A percentile compares a stretch with the other conserved stretches of the same genome.
Conservation (phyloP, 1,139 yeast genomes). For the Kodamaea arcana region DNA sequence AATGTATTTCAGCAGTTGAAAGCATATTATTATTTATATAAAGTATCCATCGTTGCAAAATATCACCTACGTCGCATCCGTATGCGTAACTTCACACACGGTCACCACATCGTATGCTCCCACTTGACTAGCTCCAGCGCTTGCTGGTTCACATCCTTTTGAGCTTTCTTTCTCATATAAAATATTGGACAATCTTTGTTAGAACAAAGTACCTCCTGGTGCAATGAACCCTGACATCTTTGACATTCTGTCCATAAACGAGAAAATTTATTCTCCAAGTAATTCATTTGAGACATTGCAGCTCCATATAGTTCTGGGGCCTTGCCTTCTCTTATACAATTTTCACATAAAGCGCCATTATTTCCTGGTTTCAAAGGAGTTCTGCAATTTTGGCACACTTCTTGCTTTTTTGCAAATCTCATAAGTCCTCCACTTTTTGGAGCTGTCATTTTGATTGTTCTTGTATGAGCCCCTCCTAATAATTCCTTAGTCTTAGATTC, state of each 20-base stretch:
- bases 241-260: slow-evolving; percentile 98
- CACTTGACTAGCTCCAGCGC: slow-evolving; percentile 69
- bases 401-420: slow-evolving; percentile 88
- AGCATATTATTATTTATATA: too few relatives aligned
- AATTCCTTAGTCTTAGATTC: slow-evolving; percentile 77
- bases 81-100: too few relatives aligned
- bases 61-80: too few relatives aligned
- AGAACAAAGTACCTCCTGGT: slow-evolving; percentile 92
- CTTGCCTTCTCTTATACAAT: slow-evolving; percentile 64
- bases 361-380: slow-evolving; percentile 66
- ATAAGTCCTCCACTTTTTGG: slow-evolving; percentile 76
- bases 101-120: slow-evolving; percentile 63
- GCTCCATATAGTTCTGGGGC: slow-evolving; percentile 69
- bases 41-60: too few relatives aligned
- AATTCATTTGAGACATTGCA: slow-evolving; percentile 75
- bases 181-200: slow-evolving; percentile 97
- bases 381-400: slow-evolving; percentile 83
- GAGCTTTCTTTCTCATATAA: slow-evolving; percentile 94
- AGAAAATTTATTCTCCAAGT: slow-evolving; percentile 77
- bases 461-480: slow-evolving; percentile 76
- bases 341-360: slow-evolving; percentile 76
- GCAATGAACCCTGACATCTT: slow-evolving; percentile 92
- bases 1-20: too few relatives aligned
- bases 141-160: slow-evolving; percentile 74
- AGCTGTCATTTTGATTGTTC: slow-evolving; percentile 66